Conservation (phyloP, 495 filamentous ascomycete species). For the Podospora australis region DNA sequence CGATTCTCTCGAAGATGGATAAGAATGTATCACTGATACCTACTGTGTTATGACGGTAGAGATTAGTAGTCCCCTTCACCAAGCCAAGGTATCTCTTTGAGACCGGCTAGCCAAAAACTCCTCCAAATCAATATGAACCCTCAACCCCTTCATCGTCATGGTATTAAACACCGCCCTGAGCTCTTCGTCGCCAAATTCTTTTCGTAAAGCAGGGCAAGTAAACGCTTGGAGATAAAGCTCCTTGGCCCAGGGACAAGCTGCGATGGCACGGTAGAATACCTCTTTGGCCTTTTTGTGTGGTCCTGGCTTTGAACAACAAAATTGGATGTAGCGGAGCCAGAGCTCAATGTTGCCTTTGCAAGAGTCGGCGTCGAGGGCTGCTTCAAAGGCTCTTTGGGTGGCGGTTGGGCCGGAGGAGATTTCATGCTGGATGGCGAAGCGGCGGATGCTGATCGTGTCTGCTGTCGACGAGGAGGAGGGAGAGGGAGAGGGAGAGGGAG, state of each 20-base stretch:
- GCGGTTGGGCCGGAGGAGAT: constrained; percentile 51
- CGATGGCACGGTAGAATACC: constrained; percentile 63
- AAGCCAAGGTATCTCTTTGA: constrained; percentile 17
- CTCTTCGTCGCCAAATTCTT: constrained; percentile 35
- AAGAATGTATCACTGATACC: too few species aligned
- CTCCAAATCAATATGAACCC: constrained; percentile 38
- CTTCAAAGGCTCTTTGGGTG: constrained; percentile 65
- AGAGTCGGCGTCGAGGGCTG: constrained; percentile 45
- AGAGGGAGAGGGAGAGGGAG: constrained; percentile 35
- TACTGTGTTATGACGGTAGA: too few species aligned
- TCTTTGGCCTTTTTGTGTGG: constrained; percentile 16
- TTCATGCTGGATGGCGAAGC: constrained; percentile 66
- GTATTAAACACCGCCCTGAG: constrained; percentile 46
- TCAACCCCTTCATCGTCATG: constrained; percentile 34
- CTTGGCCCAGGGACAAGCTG: constrained; percentile 71
- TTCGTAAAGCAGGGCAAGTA: constrained; percentile 12
- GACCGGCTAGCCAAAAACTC: constrained; percentile 25
- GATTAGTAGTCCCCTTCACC: too few species aligned
- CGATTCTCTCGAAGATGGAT: too few species aligned
- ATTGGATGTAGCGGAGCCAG: constrained; percentile 64
- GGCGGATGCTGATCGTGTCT: constrained; percentile 47
- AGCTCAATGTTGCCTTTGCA: constrained; percentile 41
- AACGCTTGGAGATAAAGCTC: constrained; percentile 60
- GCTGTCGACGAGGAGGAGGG: constrained; percentile 19
- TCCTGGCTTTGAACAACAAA: constrained; percentile 24